A percentile compares a stretch with the other conserved stretches of the same genome.
Conservation (phyloP, 805 yeast genomes). For the Saccharomyces eubayanus region DNA sequence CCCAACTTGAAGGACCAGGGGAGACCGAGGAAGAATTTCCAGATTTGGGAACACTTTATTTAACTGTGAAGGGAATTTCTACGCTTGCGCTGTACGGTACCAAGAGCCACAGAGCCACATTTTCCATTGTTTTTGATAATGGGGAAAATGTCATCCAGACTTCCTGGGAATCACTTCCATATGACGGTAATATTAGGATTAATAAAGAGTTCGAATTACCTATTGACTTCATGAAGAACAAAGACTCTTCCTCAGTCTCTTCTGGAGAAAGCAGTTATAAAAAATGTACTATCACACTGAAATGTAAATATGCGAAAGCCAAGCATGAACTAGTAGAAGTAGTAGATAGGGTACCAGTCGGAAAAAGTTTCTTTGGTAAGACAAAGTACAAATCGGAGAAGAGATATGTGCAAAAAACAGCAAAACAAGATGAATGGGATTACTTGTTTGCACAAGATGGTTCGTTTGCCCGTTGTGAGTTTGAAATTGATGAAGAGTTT, state of each 20-base stretch:
- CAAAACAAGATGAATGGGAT: constrained; percentile 50
- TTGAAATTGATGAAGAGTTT: constrained; percentile 32
- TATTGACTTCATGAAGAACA: constrained; percentile 40
- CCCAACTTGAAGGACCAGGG: not conserved
- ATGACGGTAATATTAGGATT: constrained; percentile 31
- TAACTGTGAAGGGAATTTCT: constrained; percentile 41
- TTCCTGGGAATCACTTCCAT: constrained; percentile 34
- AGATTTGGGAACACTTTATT: constrained; percentile 43
- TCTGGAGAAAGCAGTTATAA: constrained; percentile 10
- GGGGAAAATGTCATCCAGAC: constrained; percentile 75
- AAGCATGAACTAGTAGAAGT: constrained; percentile 50
- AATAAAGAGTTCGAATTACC: constrained; percentile 67
- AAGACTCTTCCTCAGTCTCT: constrained; percentile 9
- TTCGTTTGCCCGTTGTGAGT: constrained; percentile 72
- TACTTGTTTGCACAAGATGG: constrained; percentile 73
- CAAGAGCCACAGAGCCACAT: constrained; percentile 38
- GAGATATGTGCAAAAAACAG: constrained; percentile 43
- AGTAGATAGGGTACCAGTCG: constrained; percentile 45
- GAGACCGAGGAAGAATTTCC: constrained; percentile 2
- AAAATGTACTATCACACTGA: constrained; percentile 66
- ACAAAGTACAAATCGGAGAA: constrained; percentile 32
- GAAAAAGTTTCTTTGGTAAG: constrained; percentile 27
- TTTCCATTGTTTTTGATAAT: constrained; percentile 56
- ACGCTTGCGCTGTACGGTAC: constrained; percentile 43
- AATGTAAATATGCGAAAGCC: constrained; percentile 46